These are phyloP conservation scores for Microthlaspi erraticum DNA, from an alignment of 345 rosid species.

Conservation along the genomic window DNA sequence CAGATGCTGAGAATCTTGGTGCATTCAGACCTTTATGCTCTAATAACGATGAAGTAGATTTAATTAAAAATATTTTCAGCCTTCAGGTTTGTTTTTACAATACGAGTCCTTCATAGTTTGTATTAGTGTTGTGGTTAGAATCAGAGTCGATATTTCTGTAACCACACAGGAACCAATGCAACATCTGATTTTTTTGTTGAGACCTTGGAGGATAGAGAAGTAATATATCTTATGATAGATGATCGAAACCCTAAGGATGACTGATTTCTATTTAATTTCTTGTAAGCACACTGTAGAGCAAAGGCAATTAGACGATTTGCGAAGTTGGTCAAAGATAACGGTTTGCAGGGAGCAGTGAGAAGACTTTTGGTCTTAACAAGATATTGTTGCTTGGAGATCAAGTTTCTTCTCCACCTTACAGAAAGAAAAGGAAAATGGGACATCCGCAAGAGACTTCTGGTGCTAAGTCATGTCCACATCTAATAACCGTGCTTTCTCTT, in stretches of 20 bases:
- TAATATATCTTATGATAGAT: neutral
- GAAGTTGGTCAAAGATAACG: constrained; percentile 50
- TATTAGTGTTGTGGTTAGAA: neutral
- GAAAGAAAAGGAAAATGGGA: constrained; percentile 32
- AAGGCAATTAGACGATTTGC: constrained; percentile 66
- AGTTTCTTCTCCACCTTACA: constrained; percentile 33
- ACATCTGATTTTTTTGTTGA: too few species aligned
- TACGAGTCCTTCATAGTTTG: neutral
- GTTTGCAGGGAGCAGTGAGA: constrained; percentile 63
- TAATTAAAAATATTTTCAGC: constrained; percentile 72
- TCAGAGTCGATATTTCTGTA: too few species aligned
- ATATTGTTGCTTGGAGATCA: constrained; percentile 30
- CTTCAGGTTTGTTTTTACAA: constrained; percentile 56
- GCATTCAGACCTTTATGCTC: constrained; percentile 67
- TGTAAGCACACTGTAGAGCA: constrained; percentile 75
- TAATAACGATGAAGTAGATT: constrained; percentile 78
- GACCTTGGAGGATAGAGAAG: neutral
- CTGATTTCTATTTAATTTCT: constrained; percentile 11
- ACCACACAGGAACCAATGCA: too few species aligned
- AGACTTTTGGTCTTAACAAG: constrained; percentile 61
- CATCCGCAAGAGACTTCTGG: constrained; percentile 42
- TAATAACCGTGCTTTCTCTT: constrained; percentile 73
- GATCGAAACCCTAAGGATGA: neutral
- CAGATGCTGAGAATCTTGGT: constrained; percentile 57
- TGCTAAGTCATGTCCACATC: constrained; percentile 59